These are phyloP conservation scores for Lyophyllum shimeji DNA, from an alignment of 768 basidiomycete genomes.

Conservation along the genomic window DNA sequence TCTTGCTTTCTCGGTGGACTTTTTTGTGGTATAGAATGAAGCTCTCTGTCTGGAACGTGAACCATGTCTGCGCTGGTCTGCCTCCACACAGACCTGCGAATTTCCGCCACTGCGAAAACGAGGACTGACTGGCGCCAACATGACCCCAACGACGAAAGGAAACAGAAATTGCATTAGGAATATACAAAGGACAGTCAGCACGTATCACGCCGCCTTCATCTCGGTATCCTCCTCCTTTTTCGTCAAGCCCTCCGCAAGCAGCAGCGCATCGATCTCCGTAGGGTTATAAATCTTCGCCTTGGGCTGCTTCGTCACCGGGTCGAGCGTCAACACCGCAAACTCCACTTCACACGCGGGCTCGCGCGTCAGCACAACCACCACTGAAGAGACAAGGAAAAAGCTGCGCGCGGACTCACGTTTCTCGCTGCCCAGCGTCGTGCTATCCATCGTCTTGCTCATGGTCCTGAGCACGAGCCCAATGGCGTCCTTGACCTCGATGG, in stretches of 20 bases:
- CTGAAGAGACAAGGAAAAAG: neutral
- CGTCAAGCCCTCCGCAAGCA: slow-evolving; percentile 75
- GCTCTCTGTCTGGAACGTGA: too few species aligned
- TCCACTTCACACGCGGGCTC: slow-evolving; percentile 62
- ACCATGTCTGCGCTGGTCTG: too few species aligned
- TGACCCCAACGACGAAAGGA: neutral
- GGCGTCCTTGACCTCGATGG: slow-evolving; percentile 87
- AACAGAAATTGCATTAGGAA: slow-evolving; percentile 27
- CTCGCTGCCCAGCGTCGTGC: slow-evolving; percentile 93
- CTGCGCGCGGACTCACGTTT: slow-evolving; percentile 63
- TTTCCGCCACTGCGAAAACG: too few species aligned
- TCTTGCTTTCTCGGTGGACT: neutral
- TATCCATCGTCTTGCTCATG: slow-evolving; percentile 99
- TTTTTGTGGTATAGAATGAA: too few species aligned
- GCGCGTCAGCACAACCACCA: slow-evolving; percentile 1
- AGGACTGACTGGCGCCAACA: neutral
- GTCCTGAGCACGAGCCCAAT: slow-evolving; percentile 89
- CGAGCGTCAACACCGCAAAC: slow-evolving; percentile 90
- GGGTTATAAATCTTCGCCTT: slow-evolving; percentile 92
- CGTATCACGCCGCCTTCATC: slow-evolving; percentile 64
- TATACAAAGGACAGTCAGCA: slow-evolving; percentile 19
- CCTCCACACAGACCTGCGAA: too few species aligned
- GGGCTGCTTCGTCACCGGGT: slow-evolving; percentile 72
- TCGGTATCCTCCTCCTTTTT: slow-evolving; percentile 87
- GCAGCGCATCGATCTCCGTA: slow-evolving; percentile 81